These are phyloP conservation scores for Austroboletus olivaceoglutinosus DNA, from an alignment of 1,284 basidiomycete species.

Conservation along the genomic window DNA sequence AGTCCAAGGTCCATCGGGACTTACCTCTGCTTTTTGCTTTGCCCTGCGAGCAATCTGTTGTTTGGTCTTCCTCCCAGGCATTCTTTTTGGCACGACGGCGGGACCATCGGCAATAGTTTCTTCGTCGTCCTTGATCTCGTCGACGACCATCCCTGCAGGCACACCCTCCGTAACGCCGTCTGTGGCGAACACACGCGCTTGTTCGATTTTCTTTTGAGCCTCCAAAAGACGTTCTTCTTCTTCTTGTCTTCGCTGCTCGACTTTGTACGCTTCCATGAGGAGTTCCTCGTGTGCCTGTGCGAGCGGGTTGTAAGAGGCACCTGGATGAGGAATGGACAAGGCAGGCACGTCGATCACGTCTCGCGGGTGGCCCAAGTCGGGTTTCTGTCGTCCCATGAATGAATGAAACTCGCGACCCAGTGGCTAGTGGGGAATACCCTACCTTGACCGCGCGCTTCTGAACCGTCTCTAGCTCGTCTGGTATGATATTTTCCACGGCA, in stretches of 20 bases:
- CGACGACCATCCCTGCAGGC: constrained; percentile 62
- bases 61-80: constrained; percentile 70
- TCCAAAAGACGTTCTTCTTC: constrained; percentile 57
- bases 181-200: constrained; percentile 36
- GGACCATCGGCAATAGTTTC: constrained; percentile 32
- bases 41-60: constrained; percentile 65
- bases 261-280: constrained; percentile 65
- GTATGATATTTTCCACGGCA: constrained; percentile 35
- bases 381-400: constrained; percentile 43
- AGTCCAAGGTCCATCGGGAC: constrained; percentile 10
- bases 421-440: background rate
- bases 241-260: constrained; percentile 60
- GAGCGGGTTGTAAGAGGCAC: constrained; percentile 93
- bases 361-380: constrained; percentile 46
- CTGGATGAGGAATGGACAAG: constrained; percentile 76
- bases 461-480: constrained; percentile 46
- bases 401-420: background rate
- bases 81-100: constrained; percentile 41
- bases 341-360: constrained; percentile 61
- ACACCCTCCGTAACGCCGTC: constrained; percentile 27
- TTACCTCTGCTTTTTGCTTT: constrained; percentile 60
- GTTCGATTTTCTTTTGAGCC: constrained; percentile 55
- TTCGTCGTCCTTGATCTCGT: constrained; percentile 41
- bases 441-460: constrained; percentile 53
- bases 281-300: constrained; percentile 76